A percentile compares a stretch with the other conserved stretches of the same genome.
These are phyloP conservation scores for Podospora pseudocomata DNA, from an alignment of 495 filamentous ascomycete genomes.

Conservation along the genomic window DNA sequence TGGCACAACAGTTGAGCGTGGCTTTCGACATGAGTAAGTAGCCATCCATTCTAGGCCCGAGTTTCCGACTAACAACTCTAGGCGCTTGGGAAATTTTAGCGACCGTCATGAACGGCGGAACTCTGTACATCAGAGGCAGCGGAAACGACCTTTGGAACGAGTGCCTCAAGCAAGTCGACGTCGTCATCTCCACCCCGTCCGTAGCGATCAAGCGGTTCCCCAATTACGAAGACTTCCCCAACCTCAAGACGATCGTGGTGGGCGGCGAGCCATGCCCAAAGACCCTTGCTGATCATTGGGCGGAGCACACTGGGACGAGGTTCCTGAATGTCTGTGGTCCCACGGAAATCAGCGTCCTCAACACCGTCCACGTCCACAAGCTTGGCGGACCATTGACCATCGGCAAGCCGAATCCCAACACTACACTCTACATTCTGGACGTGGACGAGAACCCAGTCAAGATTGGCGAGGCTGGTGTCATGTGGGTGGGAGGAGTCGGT, in stretches of 20 bases:
- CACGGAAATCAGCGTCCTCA: constrained; percentile 40
- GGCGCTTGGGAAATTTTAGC: constrained; percentile 41
- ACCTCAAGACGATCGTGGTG: constrained; percentile 34
- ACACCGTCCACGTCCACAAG: constrained; percentile 34
- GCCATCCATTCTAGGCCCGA: neutral
- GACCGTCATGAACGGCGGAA: constrained; percentile 39
- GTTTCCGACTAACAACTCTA: constrained; percentile 7
- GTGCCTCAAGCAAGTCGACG: constrained; percentile 27
- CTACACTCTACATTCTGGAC: constrained; percentile 38
- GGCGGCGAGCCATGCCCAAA: constrained; percentile 35
- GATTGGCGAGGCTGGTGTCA: constrained; percentile 32
- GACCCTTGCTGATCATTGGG: constrained; percentile 35
- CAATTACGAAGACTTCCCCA: constrained; percentile 30
- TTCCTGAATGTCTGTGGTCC: constrained; percentile 41
- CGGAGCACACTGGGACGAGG: constrained; percentile 18
- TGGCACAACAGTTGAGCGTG: constrained; percentile 37
- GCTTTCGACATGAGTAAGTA: constrained; percentile 42
- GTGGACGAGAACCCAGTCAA: constrained; percentile 34
- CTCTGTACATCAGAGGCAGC: constrained; percentile 32
- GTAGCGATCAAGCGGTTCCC: constrained; percentile 25
- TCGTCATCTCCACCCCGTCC: constrained; percentile 38
- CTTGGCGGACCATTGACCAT: constrained; percentile 32
- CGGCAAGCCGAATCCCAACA: constrained; percentile 39
- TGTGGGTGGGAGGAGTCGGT: constrained; percentile 39
- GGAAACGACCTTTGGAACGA: constrained; percentile 24